Evolutionary conservation across 495 filamentous ascomycete genomes (phyloP), one percentile per base, ranked within the genome.

Genomic region (Sabuloglossum arenarium): DNA sequence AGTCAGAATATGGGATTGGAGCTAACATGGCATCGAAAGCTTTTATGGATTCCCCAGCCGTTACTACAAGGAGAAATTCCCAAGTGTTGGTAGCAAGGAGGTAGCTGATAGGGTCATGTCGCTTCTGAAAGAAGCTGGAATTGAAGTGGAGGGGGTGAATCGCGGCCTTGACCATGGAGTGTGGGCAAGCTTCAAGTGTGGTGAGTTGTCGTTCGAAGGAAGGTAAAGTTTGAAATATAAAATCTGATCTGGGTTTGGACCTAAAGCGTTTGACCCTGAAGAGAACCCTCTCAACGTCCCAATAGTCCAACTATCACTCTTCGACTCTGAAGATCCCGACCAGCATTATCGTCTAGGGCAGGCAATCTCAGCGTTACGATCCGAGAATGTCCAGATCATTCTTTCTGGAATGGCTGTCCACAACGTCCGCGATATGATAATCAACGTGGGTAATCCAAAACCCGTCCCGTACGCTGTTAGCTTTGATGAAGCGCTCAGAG

Each of bases 321-420:
- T 81, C 66, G 66, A 73, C 34, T 77, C 69, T 52, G 83, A 88
- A 60, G 78, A 88, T 57, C 75, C 80, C 14, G 70, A 77, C 53
- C 73, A 78, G 63, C 86, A 91, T 65, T 84, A 84, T 66, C 68
- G 69, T 0, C 75, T 91, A 4, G 87, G 87, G 0, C 70, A 78
- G 59, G 85, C 85, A 11, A 69, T 94, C 3, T 64, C 77, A 1
- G 60, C 67, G 24, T 78, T 93, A 5, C 80, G 87, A 27, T 79
- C 84, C 34, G 78, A 88, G 58, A 77, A 77, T 47, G 75, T 91
- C 51, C 70, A 85, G 31, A 79, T 93, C 50, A 79, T 94, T 45
- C 75, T 77, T 21, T 81, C 84, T 0, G 86, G 88, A n/a, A 89
- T 90, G 86, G 82, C 82, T 0, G 88, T 88, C 24, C 87, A 91